These are phyloP conservation scores for Coemansia sp. DNA, from an alignment of 192 early-diverging fungal genomes.

Conservation along the genomic window DNA sequence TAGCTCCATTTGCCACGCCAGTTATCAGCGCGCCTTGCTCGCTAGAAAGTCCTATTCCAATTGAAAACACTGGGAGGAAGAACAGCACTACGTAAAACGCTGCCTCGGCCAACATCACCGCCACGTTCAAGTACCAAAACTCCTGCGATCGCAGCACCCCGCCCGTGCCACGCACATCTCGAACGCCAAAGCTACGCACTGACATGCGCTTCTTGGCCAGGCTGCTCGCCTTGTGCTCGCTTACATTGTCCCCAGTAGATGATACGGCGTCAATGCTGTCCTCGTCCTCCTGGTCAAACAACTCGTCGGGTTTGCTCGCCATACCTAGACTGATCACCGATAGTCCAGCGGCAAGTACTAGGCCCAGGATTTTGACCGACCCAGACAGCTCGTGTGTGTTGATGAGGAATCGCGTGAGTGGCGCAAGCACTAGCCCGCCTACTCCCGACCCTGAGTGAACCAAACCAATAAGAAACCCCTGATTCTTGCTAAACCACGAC, in stretches of 20 bases:
- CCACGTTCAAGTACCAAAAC: slow-evolving; percentile 58
- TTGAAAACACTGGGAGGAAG: slow-evolving; percentile 57
- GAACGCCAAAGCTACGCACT: slow-evolving; percentile 57
- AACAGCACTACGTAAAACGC: slow-evolving; percentile 55
- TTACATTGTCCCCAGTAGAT: slow-evolving; percentile 20
- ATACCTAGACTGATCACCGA: slow-evolving; percentile 51
- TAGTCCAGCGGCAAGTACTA: slow-evolving; percentile 35
- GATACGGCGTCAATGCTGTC: slow-evolving; percentile 44
- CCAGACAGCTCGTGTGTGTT: slow-evolving; percentile 42
- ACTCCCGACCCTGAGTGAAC: slow-evolving; percentile 57
- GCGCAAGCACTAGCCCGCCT: slow-evolving; percentile 51
- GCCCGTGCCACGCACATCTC: slow-evolving; percentile 49
- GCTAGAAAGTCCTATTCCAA: slow-evolving; percentile 62
- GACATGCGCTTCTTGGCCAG: slow-evolving; percentile 58
- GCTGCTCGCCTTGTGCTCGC: slow-evolving; percentile 41
- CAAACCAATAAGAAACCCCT: slow-evolving; percentile 53
- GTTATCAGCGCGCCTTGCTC: slow-evolving; percentile 65
- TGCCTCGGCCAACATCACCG: slow-evolving; percentile 57
- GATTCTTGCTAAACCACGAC: slow-evolving; percentile 57
- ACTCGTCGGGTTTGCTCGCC: slow-evolving; percentile 55
- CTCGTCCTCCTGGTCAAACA: slow-evolving; percentile 50
- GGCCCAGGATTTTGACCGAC: slow-evolving; percentile 49
- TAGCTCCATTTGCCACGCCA: slow-evolving; percentile 67
- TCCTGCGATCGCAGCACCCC: slow-evolving; percentile 52
- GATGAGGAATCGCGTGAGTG: slow-evolving; percentile 50